phyloP scores from a whole-genome alignment of 768 basidiomycete species.

The Boletus sp. region DNA sequence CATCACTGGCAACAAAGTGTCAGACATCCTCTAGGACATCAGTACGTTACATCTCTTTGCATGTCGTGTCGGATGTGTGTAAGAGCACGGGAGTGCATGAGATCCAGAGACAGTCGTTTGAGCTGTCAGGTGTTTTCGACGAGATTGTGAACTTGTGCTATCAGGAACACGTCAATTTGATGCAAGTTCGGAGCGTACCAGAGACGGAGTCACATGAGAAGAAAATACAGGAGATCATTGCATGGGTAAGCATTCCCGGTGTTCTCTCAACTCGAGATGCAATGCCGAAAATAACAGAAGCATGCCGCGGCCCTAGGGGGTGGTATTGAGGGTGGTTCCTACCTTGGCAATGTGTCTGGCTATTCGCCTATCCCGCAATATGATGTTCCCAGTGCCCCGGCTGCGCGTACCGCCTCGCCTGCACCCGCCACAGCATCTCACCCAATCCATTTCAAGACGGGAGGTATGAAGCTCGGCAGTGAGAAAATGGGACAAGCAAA shows the following conservation, averaged over 20 bases:
- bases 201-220: constrained; percentile 94
- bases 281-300: constrained; percentile 89
- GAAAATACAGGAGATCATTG: constrained; percentile 98
- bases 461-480: constrained; percentile 94
- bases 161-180: constrained; percentile 72
- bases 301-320: constrained; percentile 54
- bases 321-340: constrained; percentile 44
- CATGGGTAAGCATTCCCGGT: constrained; percentile 56
- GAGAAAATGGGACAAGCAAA: constrained; percentile 92
- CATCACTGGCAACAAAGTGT: constrained; percentile 97
- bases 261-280: constrained; percentile 83
- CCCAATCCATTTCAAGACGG: constrained; percentile 83
- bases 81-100: constrained; percentile 85
- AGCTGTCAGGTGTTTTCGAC: constrained; percentile 92
- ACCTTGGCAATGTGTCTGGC: constrained; percentile 66
- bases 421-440: constrained; percentile 50
- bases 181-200: constrained; percentile 74
- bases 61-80: constrained; percentile 91
- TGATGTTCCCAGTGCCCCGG: constrained; percentile 58
- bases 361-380: constrained; percentile 74
- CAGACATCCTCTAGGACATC: constrained; percentile 98
- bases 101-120: constrained; percentile 87
- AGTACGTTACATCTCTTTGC: constrained; percentile 93
- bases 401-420: constrained; percentile 43
- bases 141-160: constrained; percentile 93